These are phyloP conservation scores for Aureobasidium mangrovei DNA, from an alignment of 2,329 filamentous ascomycete genomes.

Conservation along the genomic window DNA sequence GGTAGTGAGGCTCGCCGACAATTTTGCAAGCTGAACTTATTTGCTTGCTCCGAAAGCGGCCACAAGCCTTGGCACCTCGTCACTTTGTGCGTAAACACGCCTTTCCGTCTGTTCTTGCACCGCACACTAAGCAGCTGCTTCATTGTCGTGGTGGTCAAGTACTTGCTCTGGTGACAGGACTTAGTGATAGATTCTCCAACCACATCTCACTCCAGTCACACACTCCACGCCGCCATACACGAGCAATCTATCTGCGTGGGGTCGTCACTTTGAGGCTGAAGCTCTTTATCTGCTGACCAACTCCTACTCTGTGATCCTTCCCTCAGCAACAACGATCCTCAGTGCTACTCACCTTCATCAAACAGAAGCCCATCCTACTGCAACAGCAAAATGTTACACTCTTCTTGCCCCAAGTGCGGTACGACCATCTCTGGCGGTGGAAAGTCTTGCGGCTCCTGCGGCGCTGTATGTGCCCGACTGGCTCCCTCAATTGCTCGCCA, in stretches of 20 bases:
- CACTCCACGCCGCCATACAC: background rate
- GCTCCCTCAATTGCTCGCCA: background rate
- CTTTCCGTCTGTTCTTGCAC: too few relatives aligned
- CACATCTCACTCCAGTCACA: background rate
- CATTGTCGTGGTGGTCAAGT: too few relatives aligned
- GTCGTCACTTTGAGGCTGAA: conserved; percentile 2
- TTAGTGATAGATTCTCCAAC: background rate
- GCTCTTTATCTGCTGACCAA: conserved; percentile 6
- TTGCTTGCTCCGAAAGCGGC: background rate
- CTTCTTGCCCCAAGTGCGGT: conserved; percentile 26
- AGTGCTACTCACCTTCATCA: background rate
- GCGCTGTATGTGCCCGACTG: conserved; percentile 20
- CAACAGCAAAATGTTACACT: conserved; percentile 12
- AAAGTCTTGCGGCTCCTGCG: conserved; percentile 28
- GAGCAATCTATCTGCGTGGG: background rate
- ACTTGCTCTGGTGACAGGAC: too few relatives aligned
- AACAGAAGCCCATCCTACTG: background rate
- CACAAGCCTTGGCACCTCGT: background rate
- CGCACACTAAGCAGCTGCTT: too few relatives aligned
- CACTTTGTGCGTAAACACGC: too few relatives aligned
- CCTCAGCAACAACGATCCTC: background rate
- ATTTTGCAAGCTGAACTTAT: conserved; percentile 1
- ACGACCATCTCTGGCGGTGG: conserved; percentile 21
- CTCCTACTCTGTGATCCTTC: background rate
- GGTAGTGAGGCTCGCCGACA: background rate